These are phyloP conservation scores for Fusarium setosum DNA, from an alignment of 2,329 filamentous ascomycete species.

Conservation along the genomic window DNA sequence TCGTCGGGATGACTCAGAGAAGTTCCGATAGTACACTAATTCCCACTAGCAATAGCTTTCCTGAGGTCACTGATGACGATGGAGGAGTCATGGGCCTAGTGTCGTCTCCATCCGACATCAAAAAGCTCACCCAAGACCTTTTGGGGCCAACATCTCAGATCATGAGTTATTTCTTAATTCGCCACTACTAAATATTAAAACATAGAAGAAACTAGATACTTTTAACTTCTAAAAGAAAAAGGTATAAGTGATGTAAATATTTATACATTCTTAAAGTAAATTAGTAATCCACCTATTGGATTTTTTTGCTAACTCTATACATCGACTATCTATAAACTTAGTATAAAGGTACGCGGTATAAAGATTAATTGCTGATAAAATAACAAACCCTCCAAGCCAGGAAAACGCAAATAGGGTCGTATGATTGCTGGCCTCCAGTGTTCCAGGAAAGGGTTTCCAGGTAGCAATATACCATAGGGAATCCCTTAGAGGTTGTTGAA, in stretches of 20 bases:
- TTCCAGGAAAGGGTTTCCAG: slow-evolving; percentile 8
- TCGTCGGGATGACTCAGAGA: neutral
- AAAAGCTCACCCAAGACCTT: neutral
- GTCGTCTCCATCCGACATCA: slow-evolving; percentile 6
- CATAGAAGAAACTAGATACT: too few species aligned
- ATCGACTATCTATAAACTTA: slow-evolving; percentile 13
- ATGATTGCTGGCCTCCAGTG: slow-evolving; percentile 1
- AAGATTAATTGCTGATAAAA: slow-evolving; percentile 14
- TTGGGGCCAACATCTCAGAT: too few species aligned
- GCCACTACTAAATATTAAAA: too few species aligned
- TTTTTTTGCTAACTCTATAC: slow-evolving; percentile 12
- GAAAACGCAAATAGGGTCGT: slow-evolving; percentile 10
- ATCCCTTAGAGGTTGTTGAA: slow-evolving; percentile 12
- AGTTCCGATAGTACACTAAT: too few species aligned
- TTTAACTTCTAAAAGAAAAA: too few species aligned
- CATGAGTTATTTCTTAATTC: too few species aligned
- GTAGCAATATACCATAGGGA: slow-evolving; percentile 10
- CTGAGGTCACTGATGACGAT: slow-evolving; percentile 4
- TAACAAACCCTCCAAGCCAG: slow-evolving; percentile 8
- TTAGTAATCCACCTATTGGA: slow-evolving; percentile 12
- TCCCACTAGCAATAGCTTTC: too few species aligned
- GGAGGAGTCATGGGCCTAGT: slow-evolving; percentile 12
- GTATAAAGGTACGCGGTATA: slow-evolving; percentile 18
- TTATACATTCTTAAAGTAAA: neutral
- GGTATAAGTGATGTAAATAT: too few species aligned